Base-by-base conservation (phyloP, 257 asterid species). In the Ophiorrhiza pumila region DNA sequence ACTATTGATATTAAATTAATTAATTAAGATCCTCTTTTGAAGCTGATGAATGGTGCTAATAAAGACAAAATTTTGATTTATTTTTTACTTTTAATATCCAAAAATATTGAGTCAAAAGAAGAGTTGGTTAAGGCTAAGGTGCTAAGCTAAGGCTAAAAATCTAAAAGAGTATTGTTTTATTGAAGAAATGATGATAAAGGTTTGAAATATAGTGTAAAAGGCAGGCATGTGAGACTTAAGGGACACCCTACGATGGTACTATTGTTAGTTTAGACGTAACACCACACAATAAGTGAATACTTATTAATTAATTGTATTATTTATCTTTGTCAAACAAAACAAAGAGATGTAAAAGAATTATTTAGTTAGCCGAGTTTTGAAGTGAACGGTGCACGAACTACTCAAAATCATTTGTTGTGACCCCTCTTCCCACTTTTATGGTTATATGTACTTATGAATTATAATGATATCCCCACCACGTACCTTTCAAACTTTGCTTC, bases 11-110 rank as follows among this genome's bases (percentile, higher is more conserved):
- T 39, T 12, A 62, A 11, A 65, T 52, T 37, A 50, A 65, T 34
- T 47, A 49, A 25, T 35, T 73, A 72, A 66, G 81, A 72, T 77
- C 78, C 81, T 71, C 10, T 50, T 32, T 77, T 62, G 60, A 59
- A 59, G 74, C 74, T 73, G 74, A 77, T 64, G 32, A 52, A 3
- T 43, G 55, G 20, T 50, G 57, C 15, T 63, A 22, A 63, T 61
- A 43, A 27, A 57, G 50, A 52, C 75, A 62, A 41, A 39, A 0
- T 35, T 42, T 53, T 27, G 10, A 45, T 35, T 59, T 32, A 27
- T 45, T 47, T 15, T 13, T 58, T 56, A n/a, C 29, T 25, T 58
- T 71, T 43, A 23, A 35, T 14, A 53, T 10, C 17, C 15, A 9
- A 9, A 32, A 68, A 31, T 18, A 22, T 42, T 20, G n/a, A 58